phyloP scores from a whole-genome alignment of 2,329 filamentous ascomycete species.

The Fusarium duplospermum region DNA sequence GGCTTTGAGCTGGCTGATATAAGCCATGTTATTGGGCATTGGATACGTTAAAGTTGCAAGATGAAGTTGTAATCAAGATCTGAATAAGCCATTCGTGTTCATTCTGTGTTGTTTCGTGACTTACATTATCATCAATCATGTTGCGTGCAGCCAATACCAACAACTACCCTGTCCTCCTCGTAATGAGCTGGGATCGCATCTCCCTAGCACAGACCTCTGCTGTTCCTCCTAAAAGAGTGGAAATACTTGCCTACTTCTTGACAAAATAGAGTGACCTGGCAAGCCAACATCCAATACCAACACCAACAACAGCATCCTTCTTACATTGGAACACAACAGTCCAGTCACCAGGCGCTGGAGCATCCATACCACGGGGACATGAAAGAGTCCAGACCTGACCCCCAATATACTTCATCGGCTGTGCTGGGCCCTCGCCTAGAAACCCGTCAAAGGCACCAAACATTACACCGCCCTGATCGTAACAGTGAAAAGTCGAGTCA shows the following conservation, averaged over 20 bases:
- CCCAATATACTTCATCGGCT: slow-evolving; percentile 27
- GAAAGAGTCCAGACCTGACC: slow-evolving; percentile 22
- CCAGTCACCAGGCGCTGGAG: slow-evolving; percentile 32
- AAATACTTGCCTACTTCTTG: slow-evolving; percentile 5
- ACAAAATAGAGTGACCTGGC: slow-evolving; percentile 23
- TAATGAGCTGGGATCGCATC: not conserved
- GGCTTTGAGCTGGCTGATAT: not conserved
- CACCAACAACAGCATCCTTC: not conserved
- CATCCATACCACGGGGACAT: slow-evolving; percentile 31
- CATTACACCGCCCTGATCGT: slow-evolving; percentile 22
- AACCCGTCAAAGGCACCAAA: slow-evolving; percentile 31
- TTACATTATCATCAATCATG: not conserved
- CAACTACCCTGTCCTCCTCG: not conserved
- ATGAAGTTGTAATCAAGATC: not conserved
- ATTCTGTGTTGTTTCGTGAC: not conserved
- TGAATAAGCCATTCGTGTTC: not conserved
- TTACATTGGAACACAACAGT: slow-evolving; percentile 20
- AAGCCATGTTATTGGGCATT: not conserved
- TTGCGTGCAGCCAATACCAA: not conserved
- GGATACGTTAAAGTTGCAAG: not conserved
- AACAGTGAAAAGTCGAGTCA: slow-evolving; percentile 22
- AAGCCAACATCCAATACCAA: slow-evolving; percentile 27
- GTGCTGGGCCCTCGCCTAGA: slow-evolving; percentile 21
- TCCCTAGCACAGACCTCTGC: not conserved
- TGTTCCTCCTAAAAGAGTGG: not conserved